Evolutionary conservation across 352 stramenopile genomes (phyloP), one percentile per base, ranked within the genome.

Genomic region (Halophytophthora polymorphica): DNA sequence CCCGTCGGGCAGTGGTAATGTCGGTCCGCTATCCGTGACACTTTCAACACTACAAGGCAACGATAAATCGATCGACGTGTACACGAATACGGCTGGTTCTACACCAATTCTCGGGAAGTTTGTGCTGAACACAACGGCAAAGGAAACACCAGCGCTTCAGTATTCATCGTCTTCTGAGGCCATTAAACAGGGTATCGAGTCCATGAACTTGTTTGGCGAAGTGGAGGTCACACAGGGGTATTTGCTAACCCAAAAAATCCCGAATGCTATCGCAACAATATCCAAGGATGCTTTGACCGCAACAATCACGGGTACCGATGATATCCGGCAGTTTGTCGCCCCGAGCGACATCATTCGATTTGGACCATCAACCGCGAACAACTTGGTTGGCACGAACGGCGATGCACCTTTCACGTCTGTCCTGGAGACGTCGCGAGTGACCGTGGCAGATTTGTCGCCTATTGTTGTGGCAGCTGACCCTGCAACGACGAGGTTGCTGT

Each of bases 181-280:
- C 0, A 57, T 91, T 8, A 86, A 88, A 37, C 72, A 87, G 34
- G 78, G 73, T 3, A 88, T 91, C 19, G 78, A 93, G 52, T 71
- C 74, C 0, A 90, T 93, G 76, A 64, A 77, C 42, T 55, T 88
- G 15, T 88, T 89, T 45, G 80, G 83, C 3, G 69, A 89, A n/a
- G 80, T 93, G 11, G 70, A 88, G 17, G 69, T 86, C 4, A 80
- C 69, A 4, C 62, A 74, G 17, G 58, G 73, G 2, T 70, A 71
- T 22, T 57, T 91, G 22, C 29, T 83, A 4, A 73, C 59, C 0
- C 82, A 91, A 25, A 57, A 66, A 3, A 86, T 91, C 12, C 74
- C 78, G 0, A 69, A 74, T 17, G 83, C 69, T 0, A 62, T 66
- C 1, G 83, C 78, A 15, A 78, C 63, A 2, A 44, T 90, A 2